Evolutionary conservation across 2,329 filamentous ascomycete species (phyloP), one percentile per base, ranked within the genome.

Genomic region (Orbilia quercus): DNA sequence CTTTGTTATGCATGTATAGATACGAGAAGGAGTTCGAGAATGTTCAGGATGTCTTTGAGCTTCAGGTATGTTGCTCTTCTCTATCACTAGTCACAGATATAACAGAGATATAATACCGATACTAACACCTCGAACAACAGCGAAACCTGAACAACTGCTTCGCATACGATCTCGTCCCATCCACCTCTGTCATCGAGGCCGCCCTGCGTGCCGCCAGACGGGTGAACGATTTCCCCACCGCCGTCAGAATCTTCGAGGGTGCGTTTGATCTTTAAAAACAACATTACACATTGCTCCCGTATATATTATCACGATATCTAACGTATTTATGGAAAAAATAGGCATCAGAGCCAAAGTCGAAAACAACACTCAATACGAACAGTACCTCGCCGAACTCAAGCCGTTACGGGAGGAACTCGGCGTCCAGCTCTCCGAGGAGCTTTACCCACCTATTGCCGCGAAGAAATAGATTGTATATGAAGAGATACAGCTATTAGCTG

Each of bases 91-190:
- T 73, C 75, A 69, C 20, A 20, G 16, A 31, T 6, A 34, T 12
- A 16, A 34, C 25, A 22, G 16, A 14, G n/a, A 34, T 25, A 51
- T 66, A 59, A 66, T 48, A 50, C 62, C 55, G 63, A 59, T 66
- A 74, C 75, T 72, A 70, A 12, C 58, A 58, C 62, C 76, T 51
- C 34, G 34, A 28, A 16, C n/a, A n/a, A n/a, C 80, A 92, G 87
- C 91, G 92, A 83, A 96, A 96, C 86, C 87, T 96, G 81, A 99
- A 99, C 90, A 99, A 99, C 85, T 94, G 92, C 82, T 99, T 99
- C 84, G 95, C 95, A 81, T 99, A 99, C 89, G 95, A 99, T 89
- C 90, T 99, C 80, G 95, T 99, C 77, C 95, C 96, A 80, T 95
- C 94, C 47, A 89, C 94, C 76, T 88, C 91, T 78, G 95, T 99